Percentiles rank a stretch among this genome's conserved stretches.
Evolutionary conservation across 495 filamentous ascomycete genomes (phyloP).

Genomic region (Hyaloscypha bicolor): DNA sequence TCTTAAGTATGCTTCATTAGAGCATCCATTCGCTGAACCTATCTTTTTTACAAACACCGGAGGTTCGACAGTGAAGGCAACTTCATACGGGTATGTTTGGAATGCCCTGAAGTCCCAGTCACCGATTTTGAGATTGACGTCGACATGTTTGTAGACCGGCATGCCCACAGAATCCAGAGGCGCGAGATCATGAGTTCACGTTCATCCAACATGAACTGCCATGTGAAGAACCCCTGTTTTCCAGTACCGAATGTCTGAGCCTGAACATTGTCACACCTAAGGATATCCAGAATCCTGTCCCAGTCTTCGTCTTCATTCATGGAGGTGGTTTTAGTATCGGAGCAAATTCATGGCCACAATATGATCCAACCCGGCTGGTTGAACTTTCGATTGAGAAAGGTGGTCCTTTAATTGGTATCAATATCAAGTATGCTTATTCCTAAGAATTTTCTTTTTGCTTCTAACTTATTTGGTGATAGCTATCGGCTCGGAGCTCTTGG

Average conservation of each 20-base stretch:
- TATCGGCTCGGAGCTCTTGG: constrained; percentile 37
- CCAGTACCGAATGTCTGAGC: constrained; percentile 8
- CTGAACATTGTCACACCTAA: constrained; percentile 10
- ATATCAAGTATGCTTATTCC: constrained; percentile 12
- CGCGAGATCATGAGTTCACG: constrained; percentile 3
- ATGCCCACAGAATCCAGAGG: background rate
- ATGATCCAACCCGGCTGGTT: constrained; percentile 8
- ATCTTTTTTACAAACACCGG: background rate
- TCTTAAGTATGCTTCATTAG: background rate
- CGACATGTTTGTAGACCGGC: background rate
- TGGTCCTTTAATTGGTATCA: constrained; percentile 6
- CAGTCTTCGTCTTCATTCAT: constrained; percentile 19
- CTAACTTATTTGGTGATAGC: constrained; percentile 8
- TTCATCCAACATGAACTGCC: constrained; percentile 14
- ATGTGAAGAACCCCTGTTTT: background rate
- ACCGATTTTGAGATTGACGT: too few species aligned
- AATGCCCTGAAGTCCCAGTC: too few species aligned
- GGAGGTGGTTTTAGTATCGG: constrained; percentile 14
- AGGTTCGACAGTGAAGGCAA: too few species aligned
- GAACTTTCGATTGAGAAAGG: background rate
- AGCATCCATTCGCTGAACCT: background rate
- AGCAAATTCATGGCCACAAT: constrained; percentile 16
- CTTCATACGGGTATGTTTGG: too few species aligned
- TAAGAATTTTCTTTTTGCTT: too few species aligned
- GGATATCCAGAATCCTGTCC: background rate